Percentiles rank a stretch among this genome's conserved stretches.
phyloP scores from a whole-genome alignment of 116 monocot species.

The Zostera marina region DNA sequence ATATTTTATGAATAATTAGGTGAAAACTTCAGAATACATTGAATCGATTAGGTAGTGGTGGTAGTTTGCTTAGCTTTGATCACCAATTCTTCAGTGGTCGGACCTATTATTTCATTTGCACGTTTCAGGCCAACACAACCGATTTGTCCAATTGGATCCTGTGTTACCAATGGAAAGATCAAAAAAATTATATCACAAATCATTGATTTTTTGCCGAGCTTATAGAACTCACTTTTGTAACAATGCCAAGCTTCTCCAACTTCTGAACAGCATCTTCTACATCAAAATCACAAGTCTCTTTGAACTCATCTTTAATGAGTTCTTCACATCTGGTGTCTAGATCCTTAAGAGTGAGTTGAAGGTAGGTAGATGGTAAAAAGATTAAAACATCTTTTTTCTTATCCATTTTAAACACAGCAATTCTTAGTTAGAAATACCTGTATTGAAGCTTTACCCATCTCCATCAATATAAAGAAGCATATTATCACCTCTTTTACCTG shows the following conservation, averaged over 20 bases:
- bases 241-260: slow-evolving; percentile 72
- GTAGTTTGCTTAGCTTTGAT: slow-evolving; percentile 31
- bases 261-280: slow-evolving; percentile 74
- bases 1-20: neutral
- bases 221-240: slow-evolving; percentile 38
- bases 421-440: slow-evolving; percentile 6
- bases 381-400: neutral
- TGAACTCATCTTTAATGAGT: slow-evolving; percentile 77
- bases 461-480: slow-evolving; percentile 72
- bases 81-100: slow-evolving; percentile 76
- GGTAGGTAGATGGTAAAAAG: neutral
- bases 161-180: neutral
- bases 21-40: neutral
- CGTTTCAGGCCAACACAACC: slow-evolving; percentile 38
- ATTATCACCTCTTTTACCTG: slow-evolving; percentile 91
- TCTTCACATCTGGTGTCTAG: slow-evolving; percentile 64
- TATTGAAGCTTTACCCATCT: slow-evolving; percentile 59
- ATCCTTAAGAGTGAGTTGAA: slow-evolving; percentile 31
- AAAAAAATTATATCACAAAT: neutral
- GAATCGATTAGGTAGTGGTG: neutral
- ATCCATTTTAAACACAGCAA: neutral
- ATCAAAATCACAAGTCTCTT: slow-evolving; percentile 67
- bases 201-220: neutral
- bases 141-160: slow-evolving; percentile 54
- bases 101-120: slow-evolving; percentile 78